Evolutionary conservation across 768 basidiomycete species (phyloP).

Genomic region (Pleurotus sapidus): DNA sequence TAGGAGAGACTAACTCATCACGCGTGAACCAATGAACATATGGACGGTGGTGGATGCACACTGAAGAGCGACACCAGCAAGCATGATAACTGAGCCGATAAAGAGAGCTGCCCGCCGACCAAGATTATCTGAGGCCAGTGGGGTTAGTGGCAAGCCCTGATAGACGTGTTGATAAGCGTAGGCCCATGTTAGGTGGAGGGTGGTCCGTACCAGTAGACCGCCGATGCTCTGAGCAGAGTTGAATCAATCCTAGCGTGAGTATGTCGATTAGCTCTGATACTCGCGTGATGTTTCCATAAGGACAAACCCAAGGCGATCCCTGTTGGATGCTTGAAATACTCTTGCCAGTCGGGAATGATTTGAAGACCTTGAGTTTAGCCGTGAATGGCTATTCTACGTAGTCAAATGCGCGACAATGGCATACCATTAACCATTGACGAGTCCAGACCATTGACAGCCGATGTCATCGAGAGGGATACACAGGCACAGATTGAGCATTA

Average conservation of each 20-base stretch:
- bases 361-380: constrained; percentile 49
- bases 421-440: constrained; percentile 60
- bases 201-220: constrained; percentile 34
- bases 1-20: constrained; percentile 38
- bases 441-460: constrained; percentile 65
- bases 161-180: not conserved
- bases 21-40: constrained; percentile 57
- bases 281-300: not conserved
- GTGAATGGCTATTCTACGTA: constrained; percentile 9
- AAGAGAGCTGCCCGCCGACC: constrained; percentile 63
- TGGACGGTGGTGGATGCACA: constrained; percentile 40
- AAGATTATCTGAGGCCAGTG: constrained; percentile 54
- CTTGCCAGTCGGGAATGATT: constrained; percentile 62
- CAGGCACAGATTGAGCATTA: constrained; percentile 56
- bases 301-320: constrained; percentile 46
- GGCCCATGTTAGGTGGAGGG: not conserved
- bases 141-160: constrained; percentile 61
- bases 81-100: constrained; percentile 60
- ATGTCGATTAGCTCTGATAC: not conserved
- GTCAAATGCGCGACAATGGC: not conserved
- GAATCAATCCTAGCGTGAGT: constrained; percentile 45
- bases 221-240: constrained; percentile 66
- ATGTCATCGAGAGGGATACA: constrained; percentile 63
- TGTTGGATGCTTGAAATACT: constrained; percentile 49
- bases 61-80: constrained; percentile 61